Evolutionary conservation across 2,329 filamentous ascomycete species (phyloP).

Genomic region (Trichoderma breve): DNA sequence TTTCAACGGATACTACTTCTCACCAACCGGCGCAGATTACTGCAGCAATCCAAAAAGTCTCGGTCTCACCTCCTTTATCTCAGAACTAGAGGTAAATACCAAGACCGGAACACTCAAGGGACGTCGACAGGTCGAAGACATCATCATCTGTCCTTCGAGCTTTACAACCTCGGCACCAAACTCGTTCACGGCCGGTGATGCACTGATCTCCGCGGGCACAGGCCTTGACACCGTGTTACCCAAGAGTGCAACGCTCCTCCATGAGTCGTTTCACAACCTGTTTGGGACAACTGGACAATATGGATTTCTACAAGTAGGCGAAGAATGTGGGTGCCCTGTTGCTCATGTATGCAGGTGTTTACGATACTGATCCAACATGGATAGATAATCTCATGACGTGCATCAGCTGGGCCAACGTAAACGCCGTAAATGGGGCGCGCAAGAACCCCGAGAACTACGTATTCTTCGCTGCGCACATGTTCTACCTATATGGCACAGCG

Average conservation of each 20-base stretch:
- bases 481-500: neutral
- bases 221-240: neutral
- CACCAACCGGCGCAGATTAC: neutral
- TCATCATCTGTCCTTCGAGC: neutral
- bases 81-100: neutral
- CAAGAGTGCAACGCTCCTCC: neutral
- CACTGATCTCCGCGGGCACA: neutral
- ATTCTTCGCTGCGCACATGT: neutral
- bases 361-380: neutral
- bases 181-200: neutral
- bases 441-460: neutral
- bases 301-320: neutral
- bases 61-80: neutral
- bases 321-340: neutral
- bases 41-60: neutral
- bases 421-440: neutral
- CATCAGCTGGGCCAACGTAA: neutral
- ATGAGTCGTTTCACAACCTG: neutral
- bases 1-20: neutral
- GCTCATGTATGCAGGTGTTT: neutral
- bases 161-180: neutral
- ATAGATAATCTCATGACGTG: neutral
- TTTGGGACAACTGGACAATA: neutral
- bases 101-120: neutral
- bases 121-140: neutral